Evolutionary conservation across 352 stramenopile species (phyloP), one percentile per base, ranked within the genome.

Genomic region (Phytophthora tubulina): DNA sequence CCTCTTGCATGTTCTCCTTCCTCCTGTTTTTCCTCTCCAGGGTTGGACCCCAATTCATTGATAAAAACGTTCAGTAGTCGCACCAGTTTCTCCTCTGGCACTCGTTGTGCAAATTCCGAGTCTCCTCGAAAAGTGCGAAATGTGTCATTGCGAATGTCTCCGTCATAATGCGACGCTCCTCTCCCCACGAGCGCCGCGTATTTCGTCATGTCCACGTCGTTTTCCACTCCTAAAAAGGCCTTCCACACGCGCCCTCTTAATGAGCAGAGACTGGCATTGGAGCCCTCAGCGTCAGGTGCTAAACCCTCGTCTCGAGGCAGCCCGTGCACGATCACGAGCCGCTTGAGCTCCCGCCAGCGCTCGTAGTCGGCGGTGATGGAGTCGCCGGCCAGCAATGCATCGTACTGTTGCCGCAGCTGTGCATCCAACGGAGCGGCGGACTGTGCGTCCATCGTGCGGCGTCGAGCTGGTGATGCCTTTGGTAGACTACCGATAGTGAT

Each of bases 61-160:
- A 98, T 93, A 72, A 98, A 98, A 9, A 94, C 93, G 72, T 98
- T 98, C 4, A 98, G 80, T 9, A 98, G 72, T 4, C 93, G 81
- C 45, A 90, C 92, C n/a, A 98, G 79, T 67, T 97, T 97, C 55
- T 94, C 86, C 70, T 98, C 93, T 10, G 92, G 91, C 30, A 98
- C 93, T 10, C 91, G 88, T 44, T 94, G 73, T 4, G 89, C 89
- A 66, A 98, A 98, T 50, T 91, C 92, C 30, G 84, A 78, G 58
- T 97, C 90, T 2, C 92, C 89, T 41, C 89, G 85, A 60, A 98
- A 98, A 17, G 93, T 98, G 5, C 91, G 85, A 61, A 98, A 98
- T 14, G 92, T 98, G 68, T 98, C 93, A 66, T 98, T 97, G 17
- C 90, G 83, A 59, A 98, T 98, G 45, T 98, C 91, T 17, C 66